These are phyloP conservation scores for Dothideomycetidae sp. DNA, from an alignment of 2,329 filamentous ascomycete genomes.

Conservation along the genomic window DNA sequence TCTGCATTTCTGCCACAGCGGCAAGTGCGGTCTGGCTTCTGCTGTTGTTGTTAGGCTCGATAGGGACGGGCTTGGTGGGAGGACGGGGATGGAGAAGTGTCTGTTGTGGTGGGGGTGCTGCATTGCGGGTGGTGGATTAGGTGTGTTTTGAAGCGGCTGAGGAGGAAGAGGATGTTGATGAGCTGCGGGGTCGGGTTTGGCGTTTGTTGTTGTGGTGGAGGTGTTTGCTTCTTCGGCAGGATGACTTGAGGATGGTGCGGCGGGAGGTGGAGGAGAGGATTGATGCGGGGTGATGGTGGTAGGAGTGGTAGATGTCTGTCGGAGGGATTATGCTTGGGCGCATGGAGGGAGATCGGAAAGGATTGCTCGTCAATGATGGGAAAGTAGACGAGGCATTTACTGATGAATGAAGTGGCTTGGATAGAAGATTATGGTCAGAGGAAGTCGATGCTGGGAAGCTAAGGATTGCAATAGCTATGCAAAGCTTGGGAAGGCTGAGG, in stretches of 20 bases:
- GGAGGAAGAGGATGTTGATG: background rate
- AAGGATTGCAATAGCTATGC: background rate
- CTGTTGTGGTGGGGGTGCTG: background rate
- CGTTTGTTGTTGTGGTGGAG: background rate
- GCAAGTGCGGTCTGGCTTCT: too few species aligned
- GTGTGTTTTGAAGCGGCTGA: background rate
- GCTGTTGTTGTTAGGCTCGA: too few species aligned
- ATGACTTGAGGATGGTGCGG: background rate
- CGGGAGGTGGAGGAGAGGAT: background rate
- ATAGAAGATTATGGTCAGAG: too few species aligned
- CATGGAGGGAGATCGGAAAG: conserved; percentile 1
- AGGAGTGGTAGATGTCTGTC: conserved; percentile 4
- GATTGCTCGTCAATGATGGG: background rate
- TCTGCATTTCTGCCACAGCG: too few species aligned
- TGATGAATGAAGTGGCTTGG: background rate
- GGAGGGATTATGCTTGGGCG: conserved; percentile 4
- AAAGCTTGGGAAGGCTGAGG: background rate
- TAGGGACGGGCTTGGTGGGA: too few species aligned
- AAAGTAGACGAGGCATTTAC: background rate
- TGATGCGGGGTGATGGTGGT: background rate
- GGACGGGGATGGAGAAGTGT: background rate
- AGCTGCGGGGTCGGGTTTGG: background rate
- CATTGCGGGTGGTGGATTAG: background rate
- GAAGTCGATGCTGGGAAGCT: background rate
- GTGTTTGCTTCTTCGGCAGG: background rate